Conservation (phyloP, 371 early-diverging fungal species). For the Catenaria anguillulae region DNA sequence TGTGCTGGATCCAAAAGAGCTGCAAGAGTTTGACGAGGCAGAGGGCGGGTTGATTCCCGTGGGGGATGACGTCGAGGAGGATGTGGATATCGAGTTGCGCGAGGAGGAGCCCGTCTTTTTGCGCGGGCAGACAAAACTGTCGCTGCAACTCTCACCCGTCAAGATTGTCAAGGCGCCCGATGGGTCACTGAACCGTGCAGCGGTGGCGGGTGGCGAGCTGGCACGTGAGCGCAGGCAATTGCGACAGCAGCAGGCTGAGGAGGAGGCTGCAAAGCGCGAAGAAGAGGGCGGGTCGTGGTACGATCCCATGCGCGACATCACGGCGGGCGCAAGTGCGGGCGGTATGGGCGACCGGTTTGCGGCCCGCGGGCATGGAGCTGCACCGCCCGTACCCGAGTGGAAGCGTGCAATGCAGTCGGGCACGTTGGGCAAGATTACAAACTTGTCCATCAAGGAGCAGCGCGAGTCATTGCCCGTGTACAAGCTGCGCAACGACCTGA, state of each 20-base stretch:
- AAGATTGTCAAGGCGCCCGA: conserved; percentile 95
- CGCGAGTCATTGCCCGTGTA: conserved; percentile 77
- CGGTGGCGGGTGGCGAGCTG: conserved; percentile 74
- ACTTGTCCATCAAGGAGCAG: conserved; percentile 77
- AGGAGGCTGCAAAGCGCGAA: conserved; percentile 73
- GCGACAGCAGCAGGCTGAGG: conserved; percentile 65
- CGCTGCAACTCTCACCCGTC: conserved; percentile 78
- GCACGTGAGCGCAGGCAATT: conserved; percentile 89
- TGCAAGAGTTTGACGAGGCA: conserved; percentile 70
- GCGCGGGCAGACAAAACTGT: conserved; percentile 73
- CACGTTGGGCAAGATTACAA: conserved; percentile 81
- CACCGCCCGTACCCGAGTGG: conserved; percentile 65
- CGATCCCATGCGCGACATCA: conserved; percentile 92
- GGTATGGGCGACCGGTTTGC: conserved; percentile 18
- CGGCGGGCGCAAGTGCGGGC: conserved; percentile 42
- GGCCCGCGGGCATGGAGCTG: conserved; percentile 8
- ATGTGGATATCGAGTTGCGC: conserved; percentile 86
- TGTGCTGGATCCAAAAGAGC: conserved; percentile 67
- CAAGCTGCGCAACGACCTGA: conserved; percentile 57
- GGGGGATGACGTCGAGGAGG: conserved; percentile 82
- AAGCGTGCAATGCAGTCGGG: conserved; percentile 71
- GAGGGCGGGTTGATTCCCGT: conserved; percentile 19
- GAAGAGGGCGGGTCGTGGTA: conserved; percentile 77
- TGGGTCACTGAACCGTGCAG: conserved; percentile 89
- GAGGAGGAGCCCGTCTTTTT: conserved; percentile 92